Evolutionary conservation across 441 rosid genomes (phyloP), one percentile per base, ranked within the genome.

Genomic region (Euphorbia schlechtendalii): DNA sequence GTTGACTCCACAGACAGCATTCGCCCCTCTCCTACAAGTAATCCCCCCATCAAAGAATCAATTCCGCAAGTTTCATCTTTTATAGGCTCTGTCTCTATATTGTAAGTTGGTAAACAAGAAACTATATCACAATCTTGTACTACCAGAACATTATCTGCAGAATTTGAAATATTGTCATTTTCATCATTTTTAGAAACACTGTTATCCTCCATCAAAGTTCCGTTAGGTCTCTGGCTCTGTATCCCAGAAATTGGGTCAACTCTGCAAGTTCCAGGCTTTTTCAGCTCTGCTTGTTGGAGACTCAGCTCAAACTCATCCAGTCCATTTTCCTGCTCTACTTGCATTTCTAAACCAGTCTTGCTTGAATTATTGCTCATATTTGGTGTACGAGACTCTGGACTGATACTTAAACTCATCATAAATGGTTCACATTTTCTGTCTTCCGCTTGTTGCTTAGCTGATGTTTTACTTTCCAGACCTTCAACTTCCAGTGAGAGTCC

Each of bases 101-200:
- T 43, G 22, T 57, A 61, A 63, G 56, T 34, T 40, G n/a, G 56
- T 40, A 66, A 61, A 56, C 56, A 4, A 57, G 68, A 67, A 56
- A 59, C 58, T 25, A 67, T 53, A 48, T 51, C 65, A 63, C 61
- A 58, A 28, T 53, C 60, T 57, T 36, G 55, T 18, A 22, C 67
- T 18, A 67, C 51, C 34, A 68, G 28, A 64, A 14, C 48, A 61
- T 57, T 41, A 64, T 57, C 72, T 20, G 67, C 48, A 28, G 38
- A 5, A 11, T 70, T 54, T 41, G 51, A 62, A 75, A 38, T 32
- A 38, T 13, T 15, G 52, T 17, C 45, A 32, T 58, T 49, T 25
- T 41, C 67, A 15, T 73, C 55, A 30, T 72, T 77, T 71, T 70
- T 70, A 43, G 72, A 61, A 27, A 61, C 25, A 46, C 43, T 68